Conservation (phyloP, 1,139 yeast species). For the Candida sanyaensis region DNA sequence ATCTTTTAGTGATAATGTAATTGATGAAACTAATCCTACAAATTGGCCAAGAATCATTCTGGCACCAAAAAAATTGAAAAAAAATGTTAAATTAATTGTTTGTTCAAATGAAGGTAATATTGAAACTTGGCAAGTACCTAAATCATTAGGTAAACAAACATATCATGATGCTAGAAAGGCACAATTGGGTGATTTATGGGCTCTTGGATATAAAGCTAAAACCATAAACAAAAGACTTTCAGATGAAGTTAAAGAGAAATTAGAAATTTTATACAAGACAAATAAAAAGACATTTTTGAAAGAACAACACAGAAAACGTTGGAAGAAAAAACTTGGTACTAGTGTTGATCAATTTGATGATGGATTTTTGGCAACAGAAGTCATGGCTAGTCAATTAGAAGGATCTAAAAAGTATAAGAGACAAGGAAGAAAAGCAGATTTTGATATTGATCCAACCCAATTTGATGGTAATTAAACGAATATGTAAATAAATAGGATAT, state of each 20-base stretch:
- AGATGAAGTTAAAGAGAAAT: slow-evolving; percentile 32
- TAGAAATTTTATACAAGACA: slow-evolving; percentile 40
- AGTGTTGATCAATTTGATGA: slow-evolving; percentile 39
- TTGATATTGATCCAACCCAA: slow-evolving; percentile 24
- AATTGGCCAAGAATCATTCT: slow-evolving; percentile 77
- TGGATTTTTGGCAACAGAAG: slow-evolving; percentile 14
- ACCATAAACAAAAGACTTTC: slow-evolving; percentile 35
- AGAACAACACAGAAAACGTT: slow-evolving; percentile 42
- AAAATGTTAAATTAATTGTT: slow-evolving; percentile 77
- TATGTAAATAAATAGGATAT: slow-evolving; percentile 7
- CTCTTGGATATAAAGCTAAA: slow-evolving; percentile 70
- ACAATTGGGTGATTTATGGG: slow-evolving; percentile 87
- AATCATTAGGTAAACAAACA: slow-evolving; percentile 69
- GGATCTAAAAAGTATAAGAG: slow-evolving; percentile 32
- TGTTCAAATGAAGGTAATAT: slow-evolving; percentile 79
- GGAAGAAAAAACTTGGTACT: slow-evolving; percentile 39
- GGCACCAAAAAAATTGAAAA: slow-evolving; percentile 76
- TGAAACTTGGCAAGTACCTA: slow-evolving; percentile 88
- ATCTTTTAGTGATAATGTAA: slow-evolving; percentile 24
- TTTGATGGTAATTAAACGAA: slow-evolving; percentile 25
- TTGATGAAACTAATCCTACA: slow-evolving; percentile 31
- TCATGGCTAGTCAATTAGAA: slow-evolving; percentile 39
- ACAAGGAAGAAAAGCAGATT: slow-evolving; percentile 34
- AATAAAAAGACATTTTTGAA: slow-evolving; percentile 44
- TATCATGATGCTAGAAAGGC: slow-evolving; percentile 93